phyloP scores from a whole-genome alignment of 495 filamentous ascomycete genomes.

The Xylaria bambusicola region DNA sequence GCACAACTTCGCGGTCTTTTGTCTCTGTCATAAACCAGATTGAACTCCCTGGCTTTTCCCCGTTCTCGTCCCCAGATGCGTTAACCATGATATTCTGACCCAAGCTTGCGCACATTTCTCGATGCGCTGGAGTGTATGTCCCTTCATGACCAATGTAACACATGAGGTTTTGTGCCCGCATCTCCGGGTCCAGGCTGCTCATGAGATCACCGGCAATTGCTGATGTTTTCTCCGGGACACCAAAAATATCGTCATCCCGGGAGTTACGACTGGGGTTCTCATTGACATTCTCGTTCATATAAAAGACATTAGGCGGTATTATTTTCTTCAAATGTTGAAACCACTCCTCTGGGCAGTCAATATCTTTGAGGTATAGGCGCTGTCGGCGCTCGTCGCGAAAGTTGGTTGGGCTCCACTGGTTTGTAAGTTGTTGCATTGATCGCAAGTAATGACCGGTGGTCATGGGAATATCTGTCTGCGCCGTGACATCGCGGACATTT shows the following conservation, averaged over 20 bases:
- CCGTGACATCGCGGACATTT: conserved; percentile 73
- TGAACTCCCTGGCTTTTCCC: conserved; percentile 78
- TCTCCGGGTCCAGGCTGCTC: conserved; percentile 80
- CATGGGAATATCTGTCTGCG: conserved; percentile 69
- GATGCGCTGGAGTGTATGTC: conserved; percentile 93
- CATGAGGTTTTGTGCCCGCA: conserved; percentile 95
- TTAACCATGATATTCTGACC: conserved; percentile 99
- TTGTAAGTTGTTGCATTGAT: conserved; percentile 74
- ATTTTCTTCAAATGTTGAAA: conserved; percentile 71
- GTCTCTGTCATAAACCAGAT: conserved; percentile 98
- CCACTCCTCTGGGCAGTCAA: conserved; percentile 88
- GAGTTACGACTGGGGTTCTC: conserved; percentile 32
- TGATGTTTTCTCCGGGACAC: conserved; percentile 44
- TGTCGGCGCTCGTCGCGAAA: conserved; percentile 73
- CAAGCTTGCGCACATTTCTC: conserved; percentile 95
- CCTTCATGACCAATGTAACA: conserved; percentile 98
- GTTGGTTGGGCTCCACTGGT: conserved; percentile 68
- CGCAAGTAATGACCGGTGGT: conserved; percentile 86
- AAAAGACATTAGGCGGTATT: conserved; percentile 79
- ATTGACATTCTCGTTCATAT: conserved; percentile 77
- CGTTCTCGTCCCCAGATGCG: conserved; percentile 69
- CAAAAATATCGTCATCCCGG: conserved; percentile 46
- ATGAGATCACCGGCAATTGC: conserved; percentile 80
- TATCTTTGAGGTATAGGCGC: conserved; percentile 91
- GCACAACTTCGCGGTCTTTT: conserved; percentile 80